Evolutionary conservation across 805 yeast genomes (phyloP).

Genomic region (Starmera caribaea): DNA sequence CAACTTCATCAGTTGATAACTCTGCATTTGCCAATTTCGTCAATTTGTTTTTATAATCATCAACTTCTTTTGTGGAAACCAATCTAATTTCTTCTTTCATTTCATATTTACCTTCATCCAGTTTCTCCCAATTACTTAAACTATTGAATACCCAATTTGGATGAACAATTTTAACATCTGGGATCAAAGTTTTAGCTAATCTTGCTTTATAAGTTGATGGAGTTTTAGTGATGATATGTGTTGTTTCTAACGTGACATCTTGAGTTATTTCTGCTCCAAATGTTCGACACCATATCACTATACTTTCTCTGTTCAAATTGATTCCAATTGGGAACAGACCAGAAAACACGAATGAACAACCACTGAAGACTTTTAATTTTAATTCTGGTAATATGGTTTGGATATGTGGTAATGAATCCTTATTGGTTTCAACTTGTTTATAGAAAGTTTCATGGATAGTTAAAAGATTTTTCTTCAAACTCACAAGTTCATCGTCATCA

Average conservation of each 20-base stretch:
- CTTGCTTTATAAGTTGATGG: slow-evolving; percentile 80
- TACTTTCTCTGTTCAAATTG: slow-evolving; percentile 64
- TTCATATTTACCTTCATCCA: slow-evolving; percentile 49
- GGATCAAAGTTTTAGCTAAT: slow-evolving; percentile 55
- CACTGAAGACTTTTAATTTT: slow-evolving; percentile 59
- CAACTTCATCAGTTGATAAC: slow-evolving; percentile 27
- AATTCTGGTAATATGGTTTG: slow-evolving; percentile 64
- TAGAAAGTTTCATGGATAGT: slow-evolving; percentile 65
- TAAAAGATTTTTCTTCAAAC: slow-evolving; percentile 51
- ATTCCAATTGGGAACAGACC: slow-evolving; percentile 87
- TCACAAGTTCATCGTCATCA: slow-evolving; percentile 68
- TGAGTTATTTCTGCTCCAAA: slow-evolving; percentile 83
- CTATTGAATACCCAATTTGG: slow-evolving; percentile 92
- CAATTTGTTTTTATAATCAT: slow-evolving; percentile 20
- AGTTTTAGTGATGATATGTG: slow-evolving; percentile 80
- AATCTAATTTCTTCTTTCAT: slow-evolving; percentile 41
- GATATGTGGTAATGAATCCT: slow-evolving; percentile 50
- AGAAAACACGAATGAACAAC: slow-evolving; percentile 65
- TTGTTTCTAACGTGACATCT: slow-evolving; percentile 62
- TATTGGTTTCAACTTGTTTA: slow-evolving; percentile 29
- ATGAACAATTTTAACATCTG: slow-evolving; percentile 64
- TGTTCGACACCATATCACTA: slow-evolving; percentile 84
- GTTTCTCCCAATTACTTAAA: slow-evolving; percentile 66
- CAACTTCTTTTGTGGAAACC: slow-evolving; percentile 31
- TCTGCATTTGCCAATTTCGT: slow-evolving; percentile 25